Percentiles rank a stretch among this genome's conserved stretches.
phyloP scores from a whole-genome alignment of 2,329 filamentous ascomycete species.

The Cladosporium sphaerospermum region DNA sequence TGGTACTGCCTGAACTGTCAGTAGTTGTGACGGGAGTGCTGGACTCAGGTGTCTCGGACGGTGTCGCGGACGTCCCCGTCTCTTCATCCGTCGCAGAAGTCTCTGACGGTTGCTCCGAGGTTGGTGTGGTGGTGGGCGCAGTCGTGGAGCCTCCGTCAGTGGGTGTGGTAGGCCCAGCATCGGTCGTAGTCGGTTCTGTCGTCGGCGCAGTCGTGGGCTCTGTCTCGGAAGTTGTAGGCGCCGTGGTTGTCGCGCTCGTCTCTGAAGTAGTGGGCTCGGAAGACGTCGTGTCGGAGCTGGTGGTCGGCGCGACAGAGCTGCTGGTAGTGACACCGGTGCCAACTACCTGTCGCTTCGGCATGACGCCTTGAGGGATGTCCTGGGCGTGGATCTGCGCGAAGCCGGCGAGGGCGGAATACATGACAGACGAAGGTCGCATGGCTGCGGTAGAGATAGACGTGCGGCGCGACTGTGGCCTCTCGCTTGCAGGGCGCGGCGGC shows the following conservation, averaged over 20 bases:
- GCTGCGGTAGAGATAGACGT: neutral
- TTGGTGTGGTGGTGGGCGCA: neutral
- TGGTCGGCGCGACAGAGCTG: slow-evolving; percentile 5
- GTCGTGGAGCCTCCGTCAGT: slow-evolving; percentile 4
- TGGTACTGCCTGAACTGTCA: slow-evolving; percentile 23
- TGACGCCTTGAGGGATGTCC: slow-evolving; percentile 27
- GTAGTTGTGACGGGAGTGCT: slow-evolving; percentile 27
- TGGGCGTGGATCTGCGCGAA: slow-evolving; percentile 28
- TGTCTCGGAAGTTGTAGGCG: neutral
- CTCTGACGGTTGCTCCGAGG: neutral
- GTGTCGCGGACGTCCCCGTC: slow-evolving; percentile 9
- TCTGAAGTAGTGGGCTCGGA: slow-evolving; percentile 8
- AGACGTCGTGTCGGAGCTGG: slow-evolving; percentile 9
- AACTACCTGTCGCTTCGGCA: slow-evolving; percentile 29
- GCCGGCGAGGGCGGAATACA: slow-evolving; percentile 26
- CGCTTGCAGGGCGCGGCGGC: neutral
- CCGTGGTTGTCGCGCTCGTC: slow-evolving; percentile 13
- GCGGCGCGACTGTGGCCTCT: neutral
- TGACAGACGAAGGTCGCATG: slow-evolving; percentile 13
- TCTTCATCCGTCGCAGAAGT: neutral
- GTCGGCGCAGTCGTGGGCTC: neutral
- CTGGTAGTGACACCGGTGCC: slow-evolving; percentile 24
- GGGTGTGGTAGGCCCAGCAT: neutral
- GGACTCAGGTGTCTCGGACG: slow-evolving; percentile 18
- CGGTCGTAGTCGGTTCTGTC: slow-evolving; percentile 9